Conservation (phyloP, 805 yeast genomes). For the Saturnispora quitensis region DNA sequence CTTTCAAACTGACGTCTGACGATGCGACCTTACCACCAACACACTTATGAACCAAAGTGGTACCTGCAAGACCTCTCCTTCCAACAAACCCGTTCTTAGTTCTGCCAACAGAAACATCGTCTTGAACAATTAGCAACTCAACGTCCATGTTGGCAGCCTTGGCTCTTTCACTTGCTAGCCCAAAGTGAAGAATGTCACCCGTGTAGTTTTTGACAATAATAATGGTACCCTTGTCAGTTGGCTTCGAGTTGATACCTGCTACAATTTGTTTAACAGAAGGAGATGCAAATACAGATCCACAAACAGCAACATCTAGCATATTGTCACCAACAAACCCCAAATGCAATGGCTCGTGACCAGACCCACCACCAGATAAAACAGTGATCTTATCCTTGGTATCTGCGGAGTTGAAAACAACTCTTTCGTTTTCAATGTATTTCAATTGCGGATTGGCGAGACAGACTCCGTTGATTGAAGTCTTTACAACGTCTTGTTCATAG, state of each 20-base stretch:
- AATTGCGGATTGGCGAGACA: constrained; percentile 42
- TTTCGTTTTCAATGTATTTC: constrained; percentile 44
- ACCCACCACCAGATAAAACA: constrained; percentile 84
- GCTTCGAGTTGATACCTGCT: constrained; percentile 54
- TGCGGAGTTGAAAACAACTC: constrained; percentile 37
- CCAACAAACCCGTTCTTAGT: constrained; percentile 88
- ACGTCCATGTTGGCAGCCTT: constrained; percentile 65
- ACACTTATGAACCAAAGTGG: constrained; percentile 75
- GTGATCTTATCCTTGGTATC: constrained; percentile 47
- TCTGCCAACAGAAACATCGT: constrained; percentile 92
- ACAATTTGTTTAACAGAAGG: constrained; percentile 79
- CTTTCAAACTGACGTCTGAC: constrained; percentile 32
- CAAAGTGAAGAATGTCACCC: constrained; percentile 90
- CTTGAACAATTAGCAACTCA: constrained; percentile 72
- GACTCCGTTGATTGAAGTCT: constrained; percentile 9
- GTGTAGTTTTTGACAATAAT: constrained; percentile 87
- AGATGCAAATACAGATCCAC: constrained; percentile 89
- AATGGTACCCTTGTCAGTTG: constrained; percentile 54
- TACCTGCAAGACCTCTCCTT: constrained; percentile 90
- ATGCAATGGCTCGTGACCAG: constrained; percentile 94
- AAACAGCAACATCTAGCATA: constrained; percentile 75
- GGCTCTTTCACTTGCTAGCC: constrained; percentile 83
- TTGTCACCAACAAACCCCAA: constrained; percentile 88
- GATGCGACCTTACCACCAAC: constrained; percentile 53
- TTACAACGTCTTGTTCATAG: constrained; percentile 8